Conservation (phyloP, 805 yeast genomes). For the Saturnispora hagleri region DNA sequence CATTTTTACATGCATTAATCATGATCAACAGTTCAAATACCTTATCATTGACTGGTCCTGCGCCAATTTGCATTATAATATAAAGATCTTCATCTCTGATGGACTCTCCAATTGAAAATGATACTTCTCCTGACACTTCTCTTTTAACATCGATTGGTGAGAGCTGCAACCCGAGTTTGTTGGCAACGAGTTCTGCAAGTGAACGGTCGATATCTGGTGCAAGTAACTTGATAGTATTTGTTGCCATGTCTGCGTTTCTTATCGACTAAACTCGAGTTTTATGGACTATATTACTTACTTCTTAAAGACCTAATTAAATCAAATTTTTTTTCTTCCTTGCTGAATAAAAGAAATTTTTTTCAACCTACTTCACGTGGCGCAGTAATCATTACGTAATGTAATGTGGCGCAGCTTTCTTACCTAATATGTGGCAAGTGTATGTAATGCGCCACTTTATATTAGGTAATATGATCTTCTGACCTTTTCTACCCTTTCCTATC, state of each 20-base stretch:
- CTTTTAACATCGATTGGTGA: conserved; percentile 57
- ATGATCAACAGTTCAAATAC: conserved; percentile 66
- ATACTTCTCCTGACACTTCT: conserved; percentile 65
- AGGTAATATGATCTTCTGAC: background rate
- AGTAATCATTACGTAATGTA: no score
- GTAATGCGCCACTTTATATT: background rate
- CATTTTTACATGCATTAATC: conserved; percentile 77
- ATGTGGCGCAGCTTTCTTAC: background rate
- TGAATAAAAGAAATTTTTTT: background rate
- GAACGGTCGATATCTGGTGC: conserved; percentile 64
- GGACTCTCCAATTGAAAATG: conserved; percentile 70
- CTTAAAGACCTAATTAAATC: background rate
- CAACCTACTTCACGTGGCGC: background rate
- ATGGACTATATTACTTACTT: background rate
- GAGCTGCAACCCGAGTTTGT: conserved; percentile 44
- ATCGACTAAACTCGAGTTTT: background rate
- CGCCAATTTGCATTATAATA: conserved; percentile 71
- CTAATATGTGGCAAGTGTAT: background rate
- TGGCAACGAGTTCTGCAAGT: conserved; percentile 60
- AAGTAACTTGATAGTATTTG: conserved; percentile 58
- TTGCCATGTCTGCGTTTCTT: conserved; percentile 41
- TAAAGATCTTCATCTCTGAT: conserved; percentile 80
- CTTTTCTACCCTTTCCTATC: background rate
- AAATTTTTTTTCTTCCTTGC: background rate
- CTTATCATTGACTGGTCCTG: conserved; percentile 68